Conservation (phyloP, 345 rosid genomes). For the Hibiscus trionum region DNA sequence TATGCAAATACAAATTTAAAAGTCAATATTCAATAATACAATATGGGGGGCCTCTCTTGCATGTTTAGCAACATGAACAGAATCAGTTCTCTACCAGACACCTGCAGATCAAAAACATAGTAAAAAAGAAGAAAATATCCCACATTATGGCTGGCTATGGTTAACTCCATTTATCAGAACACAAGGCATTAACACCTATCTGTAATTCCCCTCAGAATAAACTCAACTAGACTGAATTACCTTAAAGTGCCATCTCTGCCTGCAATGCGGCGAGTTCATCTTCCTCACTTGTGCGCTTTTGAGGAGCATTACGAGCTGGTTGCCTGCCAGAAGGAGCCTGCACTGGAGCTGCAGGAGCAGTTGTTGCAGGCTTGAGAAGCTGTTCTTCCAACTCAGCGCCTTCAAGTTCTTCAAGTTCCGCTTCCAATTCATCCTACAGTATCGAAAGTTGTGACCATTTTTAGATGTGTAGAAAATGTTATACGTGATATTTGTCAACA, state of each 20-base stretch:
- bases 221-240: neutral
- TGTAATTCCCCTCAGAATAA: neutral
- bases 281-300: slow-evolving; percentile 70
- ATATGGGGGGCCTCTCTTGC: slow-evolving; percentile 12
- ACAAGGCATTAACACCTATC: neutral
- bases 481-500: neutral
- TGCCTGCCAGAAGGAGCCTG: slow-evolving; percentile 59
- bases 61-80: slow-evolving; percentile 1
- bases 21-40: slow-evolving; percentile 17
- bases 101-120: neutral
- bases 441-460: neutral
- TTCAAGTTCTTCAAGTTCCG: slow-evolving; percentile 87
- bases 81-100: neutral
- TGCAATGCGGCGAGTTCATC: slow-evolving; percentile 91
- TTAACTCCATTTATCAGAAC: neutral
- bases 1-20: slow-evolving; percentile 22
- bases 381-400: slow-evolving; percentile 85
- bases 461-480: neutral
- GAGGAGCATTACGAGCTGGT: slow-evolving; percentile 52
- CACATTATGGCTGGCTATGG: neutral
- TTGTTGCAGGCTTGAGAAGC: slow-evolving; percentile 79
- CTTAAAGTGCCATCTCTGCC: slow-evolving; percentile 93
- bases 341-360: slow-evolving; percentile 68
- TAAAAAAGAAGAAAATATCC: neutral
- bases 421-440: slow-evolving; percentile 83